Evolutionary conservation across 2,329 filamentous ascomycete species (phyloP).

Genomic region (Talaromyces funiculosus): DNA sequence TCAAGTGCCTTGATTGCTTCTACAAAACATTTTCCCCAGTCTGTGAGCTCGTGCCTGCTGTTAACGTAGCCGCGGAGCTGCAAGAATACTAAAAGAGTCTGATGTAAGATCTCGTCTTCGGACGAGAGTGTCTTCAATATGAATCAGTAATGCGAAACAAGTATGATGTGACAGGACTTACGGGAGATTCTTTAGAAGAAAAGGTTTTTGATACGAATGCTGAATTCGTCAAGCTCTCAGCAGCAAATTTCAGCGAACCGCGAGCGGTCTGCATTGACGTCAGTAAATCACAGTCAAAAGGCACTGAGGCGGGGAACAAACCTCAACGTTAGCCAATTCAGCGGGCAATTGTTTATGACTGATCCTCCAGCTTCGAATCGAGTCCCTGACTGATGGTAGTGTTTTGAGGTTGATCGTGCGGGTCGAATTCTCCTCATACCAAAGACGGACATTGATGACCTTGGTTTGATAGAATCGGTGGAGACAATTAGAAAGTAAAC

Average conservation of each 20-base stretch:
- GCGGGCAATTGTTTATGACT: slow-evolving; percentile 50
- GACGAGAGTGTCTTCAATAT: slow-evolving; percentile 46
- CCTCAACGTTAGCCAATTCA: slow-evolving; percentile 29
- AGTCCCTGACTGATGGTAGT: slow-evolving; percentile 48
- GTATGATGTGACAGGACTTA: slow-evolving; percentile 17
- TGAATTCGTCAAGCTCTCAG: slow-evolving; percentile 62
- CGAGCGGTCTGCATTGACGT: slow-evolving; percentile 20
- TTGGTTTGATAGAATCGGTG: slow-evolving; percentile 79
- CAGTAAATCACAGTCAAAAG: slow-evolving; percentile 10
- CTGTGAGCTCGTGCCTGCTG: slow-evolving; percentile 68
- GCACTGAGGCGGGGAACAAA: slow-evolving; percentile 12
- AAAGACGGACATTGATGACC: slow-evolving; percentile 69
- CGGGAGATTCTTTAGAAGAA: slow-evolving; percentile 47
- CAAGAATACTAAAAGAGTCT: slow-evolving; percentile 82
- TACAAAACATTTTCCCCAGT: slow-evolving; percentile 75
- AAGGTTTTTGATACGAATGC: slow-evolving; percentile 67
- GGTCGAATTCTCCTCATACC: slow-evolving; percentile 71
- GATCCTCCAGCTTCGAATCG: slow-evolving; percentile 66
- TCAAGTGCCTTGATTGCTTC: slow-evolving; percentile 51
- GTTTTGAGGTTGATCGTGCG: slow-evolving; percentile 59
- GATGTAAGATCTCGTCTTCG: slow-evolving; percentile 66
- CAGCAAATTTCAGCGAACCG: slow-evolving; percentile 35
- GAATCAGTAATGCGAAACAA: slow-evolving; percentile 12
- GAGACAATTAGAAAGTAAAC: slow-evolving; percentile 70
- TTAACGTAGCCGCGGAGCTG: slow-evolving; percentile 83